phyloP scores from a whole-genome alignment of 2,329 filamentous ascomycete genomes.

The Pseudofabraea citricarpa region DNA sequence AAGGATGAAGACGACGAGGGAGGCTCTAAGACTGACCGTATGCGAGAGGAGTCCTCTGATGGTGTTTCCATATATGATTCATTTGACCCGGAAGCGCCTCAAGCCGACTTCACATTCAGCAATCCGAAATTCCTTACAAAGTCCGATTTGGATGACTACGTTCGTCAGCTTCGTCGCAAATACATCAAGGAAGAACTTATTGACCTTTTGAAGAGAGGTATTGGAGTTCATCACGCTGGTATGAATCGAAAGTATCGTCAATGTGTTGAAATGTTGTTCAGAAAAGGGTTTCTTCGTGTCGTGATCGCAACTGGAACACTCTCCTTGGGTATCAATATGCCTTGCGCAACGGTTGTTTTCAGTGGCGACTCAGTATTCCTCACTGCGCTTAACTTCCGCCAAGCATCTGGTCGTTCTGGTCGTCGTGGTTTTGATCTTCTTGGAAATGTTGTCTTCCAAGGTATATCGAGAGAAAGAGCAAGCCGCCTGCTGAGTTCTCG shows the following conservation, averaged over 20 bases:
- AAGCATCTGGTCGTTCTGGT: slow-evolving; percentile 72
- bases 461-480: slow-evolving; percentile 54
- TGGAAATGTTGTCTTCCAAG: slow-evolving; percentile 76
- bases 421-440: slow-evolving; percentile 76
- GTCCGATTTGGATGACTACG: slow-evolving; percentile 53
- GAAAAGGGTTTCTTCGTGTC: slow-evolving; percentile 64
- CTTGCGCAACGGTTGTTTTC: slow-evolving; percentile 78
- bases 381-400: slow-evolving; percentile 71
- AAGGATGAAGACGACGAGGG: slow-evolving; percentile 43
- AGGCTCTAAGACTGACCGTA: slow-evolving; percentile 50
- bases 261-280: slow-evolving; percentile 68
- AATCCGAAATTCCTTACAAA: slow-evolving; percentile 52
- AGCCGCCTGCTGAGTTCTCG: slow-evolving; percentile 67
- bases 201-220: slow-evolving; percentile 57
- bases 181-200: slow-evolving; percentile 49
- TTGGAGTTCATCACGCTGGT: slow-evolving; percentile 75
- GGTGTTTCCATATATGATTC: slow-evolving; percentile 54
- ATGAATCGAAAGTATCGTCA: slow-evolving; percentile 76
- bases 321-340: slow-evolving; percentile 77
- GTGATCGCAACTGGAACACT: slow-evolving; percentile 74
- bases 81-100: slow-evolving; percentile 62
- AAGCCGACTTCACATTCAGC: slow-evolving; percentile 62
- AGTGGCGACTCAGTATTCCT: slow-evolving; percentile 68
- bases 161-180: slow-evolving; percentile 45
- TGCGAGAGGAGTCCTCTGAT: slow-evolving; percentile 49